Base-by-base conservation (phyloP, 139 green algal species). In the Auxenochlorella protothecoides region DNA sequence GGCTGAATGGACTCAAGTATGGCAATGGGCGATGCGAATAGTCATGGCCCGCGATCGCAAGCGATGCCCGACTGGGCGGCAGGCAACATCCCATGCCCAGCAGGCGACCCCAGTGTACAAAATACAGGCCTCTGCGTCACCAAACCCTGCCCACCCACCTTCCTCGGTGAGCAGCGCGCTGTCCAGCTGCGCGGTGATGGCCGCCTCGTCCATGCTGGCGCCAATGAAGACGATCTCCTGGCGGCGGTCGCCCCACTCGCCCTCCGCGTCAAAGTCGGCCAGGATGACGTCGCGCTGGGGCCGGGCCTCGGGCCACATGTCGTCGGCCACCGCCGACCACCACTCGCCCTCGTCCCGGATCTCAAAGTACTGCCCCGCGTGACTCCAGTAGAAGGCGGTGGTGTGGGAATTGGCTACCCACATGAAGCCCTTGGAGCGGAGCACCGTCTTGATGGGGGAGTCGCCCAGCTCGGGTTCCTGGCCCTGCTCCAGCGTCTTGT, bases 171-270 rank as follows among this genome's bases (percentile, higher is more conserved):
- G 81, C 78, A 97, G 72, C 11, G 89, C 89, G 7, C 71, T 70
- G 73, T 97, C 91, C 63, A 97, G 79, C 81, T 93, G 88, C 70
- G 66, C 72, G 62, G 54, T 74, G 69, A 97, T 97, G 72, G 88
- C 85, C 16, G 65, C 76, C 71, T 92, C 72, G 59, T 94, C 79
- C 92, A 97, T 97, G 67, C 73, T 75, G 16, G 77, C 78, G 5
- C 88, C 92, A 68, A 97, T 97, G 84, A 97, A 97, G 10, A 97
- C 90, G 71, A 97, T 92, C 83, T 97, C 92, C 80, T 97, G 92
- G 15, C 90, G 84, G 52, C 92, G 72, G 82, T 97, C 92, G 5
- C 91, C 90, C 53, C 78, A 84, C 1, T 55, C 53, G 14, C 73
- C 73, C 5, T n/a, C 59, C 13, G 66, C 15, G 64, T 90, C 83